Evolutionary conservation across 2,329 filamentous ascomycete genomes (phyloP).

Genomic region (Colletotrichum simmondsii): DNA sequence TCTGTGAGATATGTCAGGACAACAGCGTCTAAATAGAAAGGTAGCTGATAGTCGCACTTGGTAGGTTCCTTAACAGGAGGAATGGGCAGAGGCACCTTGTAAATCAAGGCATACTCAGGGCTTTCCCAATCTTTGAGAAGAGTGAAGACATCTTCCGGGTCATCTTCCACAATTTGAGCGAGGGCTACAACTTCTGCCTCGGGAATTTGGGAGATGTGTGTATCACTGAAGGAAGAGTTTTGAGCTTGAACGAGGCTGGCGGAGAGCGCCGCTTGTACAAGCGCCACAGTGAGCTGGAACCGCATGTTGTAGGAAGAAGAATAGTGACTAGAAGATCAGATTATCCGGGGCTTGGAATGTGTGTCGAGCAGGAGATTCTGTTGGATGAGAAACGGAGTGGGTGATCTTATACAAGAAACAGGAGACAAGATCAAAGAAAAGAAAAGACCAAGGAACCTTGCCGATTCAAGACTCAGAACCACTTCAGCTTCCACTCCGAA

Average conservation of each 20-base stretch:
- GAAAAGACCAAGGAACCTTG: no score
- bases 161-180: conserved; percentile 13
- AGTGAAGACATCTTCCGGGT: conserved; percentile 2
- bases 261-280: not conserved
- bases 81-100: conserved; percentile 51
- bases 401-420: no score
- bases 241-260: not conserved
- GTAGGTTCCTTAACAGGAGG: conserved; percentile 53
- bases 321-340: no score
- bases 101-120: conserved; percentile 37
- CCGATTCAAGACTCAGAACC: no score
- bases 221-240: conserved; percentile 18
- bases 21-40: not conserved
- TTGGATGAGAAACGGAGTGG: no score
- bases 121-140: conserved; percentile 37
- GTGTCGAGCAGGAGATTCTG: no score
- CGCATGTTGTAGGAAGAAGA: not conserved
- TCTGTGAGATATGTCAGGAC: conserved; percentile 29
- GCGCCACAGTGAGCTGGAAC: not conserved
- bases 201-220: not conserved
- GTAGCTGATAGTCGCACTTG: conserved; percentile 43
- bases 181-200: conserved; percentile 19
- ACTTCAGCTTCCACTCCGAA: no score
- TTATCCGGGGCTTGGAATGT: no score
- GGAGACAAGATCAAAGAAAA: no score